These are phyloP conservation scores for Trichoderma simmonsii DNA, from an alignment of 2,329 filamentous ascomycete genomes.

Conservation along the genomic window DNA sequence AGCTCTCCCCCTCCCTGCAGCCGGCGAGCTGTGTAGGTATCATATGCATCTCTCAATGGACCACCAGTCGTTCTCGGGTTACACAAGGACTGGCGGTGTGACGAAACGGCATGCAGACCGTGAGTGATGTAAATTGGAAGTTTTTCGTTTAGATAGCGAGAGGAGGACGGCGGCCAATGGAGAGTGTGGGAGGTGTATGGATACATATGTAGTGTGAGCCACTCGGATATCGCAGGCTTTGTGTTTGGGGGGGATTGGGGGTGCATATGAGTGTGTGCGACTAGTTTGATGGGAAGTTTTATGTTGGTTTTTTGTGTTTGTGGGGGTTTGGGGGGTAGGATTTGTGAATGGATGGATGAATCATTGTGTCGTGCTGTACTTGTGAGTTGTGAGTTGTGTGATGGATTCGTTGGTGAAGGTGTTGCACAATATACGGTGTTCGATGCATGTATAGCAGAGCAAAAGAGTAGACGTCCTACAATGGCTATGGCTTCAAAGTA, in stretches of 20 bases:
- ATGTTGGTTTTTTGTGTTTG: neutral
- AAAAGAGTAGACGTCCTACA: neutral
- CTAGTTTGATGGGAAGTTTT: neutral
- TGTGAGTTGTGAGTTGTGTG: neutral
- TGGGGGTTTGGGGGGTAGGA: neutral
- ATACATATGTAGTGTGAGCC: no score
- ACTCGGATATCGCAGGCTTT: neutral
- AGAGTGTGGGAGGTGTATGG: neutral
- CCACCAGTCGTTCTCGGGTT: neutral
- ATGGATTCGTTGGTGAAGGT: neutral
- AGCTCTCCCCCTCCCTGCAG: neutral
- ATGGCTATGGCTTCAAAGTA: neutral
- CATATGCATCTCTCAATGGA: neutral
- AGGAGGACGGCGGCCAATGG: neutral
- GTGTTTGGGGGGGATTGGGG: neutral
- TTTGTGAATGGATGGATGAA: no score
- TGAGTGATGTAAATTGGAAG: neutral
- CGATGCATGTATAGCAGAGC: neutral
- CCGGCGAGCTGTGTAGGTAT: no score
- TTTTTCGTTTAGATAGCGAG: neutral
- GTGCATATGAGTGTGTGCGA: neutral
- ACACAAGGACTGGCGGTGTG: slow-evolving; percentile 11
- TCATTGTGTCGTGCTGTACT: neutral
- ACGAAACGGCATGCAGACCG: neutral
- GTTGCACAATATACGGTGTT: neutral